Evolutionary conservation across 2,329 filamentous ascomycete species (phyloP).

Genomic region (Microdochium bolleyi): DNA sequence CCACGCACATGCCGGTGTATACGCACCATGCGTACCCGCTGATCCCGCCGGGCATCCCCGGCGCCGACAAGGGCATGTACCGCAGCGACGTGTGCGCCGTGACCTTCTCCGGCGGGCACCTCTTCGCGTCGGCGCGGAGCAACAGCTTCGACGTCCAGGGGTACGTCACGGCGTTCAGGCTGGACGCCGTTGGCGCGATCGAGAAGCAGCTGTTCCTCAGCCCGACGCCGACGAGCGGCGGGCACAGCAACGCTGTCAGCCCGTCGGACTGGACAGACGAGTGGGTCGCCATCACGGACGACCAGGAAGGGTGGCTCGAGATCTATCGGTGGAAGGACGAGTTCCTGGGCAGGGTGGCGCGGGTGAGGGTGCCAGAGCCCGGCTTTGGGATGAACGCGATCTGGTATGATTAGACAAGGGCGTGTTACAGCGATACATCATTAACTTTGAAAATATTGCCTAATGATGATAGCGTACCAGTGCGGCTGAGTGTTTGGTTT

Average conservation of each 20-base stretch:
- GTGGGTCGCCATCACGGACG: conserved; percentile 84
- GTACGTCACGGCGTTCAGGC: conserved; percentile 73
- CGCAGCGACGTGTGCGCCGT: conserved; percentile 78
- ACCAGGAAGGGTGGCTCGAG: conserved; percentile 80
- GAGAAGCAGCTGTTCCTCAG: conserved; percentile 73
- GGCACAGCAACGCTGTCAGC: conserved; percentile 81
- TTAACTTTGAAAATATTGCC: too few relatives aligned
- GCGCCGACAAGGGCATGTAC: conserved; percentile 54
- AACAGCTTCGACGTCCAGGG: conserved; percentile 71
- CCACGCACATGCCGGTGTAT: conserved; percentile 68
- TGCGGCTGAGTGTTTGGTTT: too few relatives aligned
- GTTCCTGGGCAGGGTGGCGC: conserved; percentile 68
- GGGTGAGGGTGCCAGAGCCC: conserved; percentile 72
- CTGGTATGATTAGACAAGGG: conserved; percentile 65
- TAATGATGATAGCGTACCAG: too few relatives aligned
- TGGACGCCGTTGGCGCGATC: conserved; percentile 61
- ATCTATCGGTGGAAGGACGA: conserved; percentile 84
- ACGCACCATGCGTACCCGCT: conserved; percentile 71
- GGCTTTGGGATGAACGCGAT: conserved; percentile 96
- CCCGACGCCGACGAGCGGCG: conserved; percentile 79
- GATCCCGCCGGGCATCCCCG: conserved; percentile 63
- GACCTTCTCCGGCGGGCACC: conserved; percentile 60
- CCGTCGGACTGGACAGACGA: conserved; percentile 80
- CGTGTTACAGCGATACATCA: too few relatives aligned
- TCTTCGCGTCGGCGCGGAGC: conserved; percentile 78